A percentile compares a stretch with the other conserved stretches of the same genome.
Evolutionary conservation across 805 yeast genomes (phyloP).

Genomic region (Teunomyces barrocoloradensis): DNA sequence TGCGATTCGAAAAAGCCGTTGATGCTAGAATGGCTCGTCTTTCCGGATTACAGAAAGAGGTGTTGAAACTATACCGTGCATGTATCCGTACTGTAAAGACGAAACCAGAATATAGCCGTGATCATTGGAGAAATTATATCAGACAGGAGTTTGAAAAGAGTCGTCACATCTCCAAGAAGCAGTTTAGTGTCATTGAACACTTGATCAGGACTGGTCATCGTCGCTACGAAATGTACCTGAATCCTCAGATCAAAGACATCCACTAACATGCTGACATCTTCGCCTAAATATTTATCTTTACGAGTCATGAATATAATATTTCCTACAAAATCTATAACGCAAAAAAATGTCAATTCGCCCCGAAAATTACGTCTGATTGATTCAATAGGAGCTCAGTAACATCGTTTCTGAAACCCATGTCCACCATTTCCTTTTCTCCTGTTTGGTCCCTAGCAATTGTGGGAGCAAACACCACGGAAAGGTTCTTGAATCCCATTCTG

Average conservation of each 20-base stretch:
- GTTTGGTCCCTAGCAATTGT: slow-evolving; percentile 76
- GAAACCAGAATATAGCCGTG: slow-evolving; percentile 48
- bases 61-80: slow-evolving; percentile 47
- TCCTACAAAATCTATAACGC: neutral
- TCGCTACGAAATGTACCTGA: slow-evolving; percentile 67
- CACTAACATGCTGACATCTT: slow-evolving; percentile 17
- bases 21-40: slow-evolving; percentile 29
- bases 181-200: slow-evolving; percentile 83
- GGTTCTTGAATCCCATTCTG: slow-evolving; percentile 78
- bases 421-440: slow-evolving; percentile 79
- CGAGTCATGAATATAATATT: neutral
- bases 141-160: slow-evolving; percentile 64
- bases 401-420: slow-evolving; percentile 77
- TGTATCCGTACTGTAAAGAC: slow-evolving; percentile 45
- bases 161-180: slow-evolving; percentile 62
- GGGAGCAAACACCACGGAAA: slow-evolving; percentile 94
- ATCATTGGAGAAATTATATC: slow-evolving; percentile 43
- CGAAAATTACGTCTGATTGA: slow-evolving; percentile 42
- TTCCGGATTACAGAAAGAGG: slow-evolving; percentile 47
- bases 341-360: slow-evolving; percentile 2
- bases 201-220: slow-evolving; percentile 73
- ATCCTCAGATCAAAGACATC: slow-evolving; percentile 70
- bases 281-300: neutral
- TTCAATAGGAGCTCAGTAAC: slow-evolving; percentile 70
- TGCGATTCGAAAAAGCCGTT: neutral